Conservation (phyloP, 257 asterid genomes). For the Anisodus acutangulus region DNA sequence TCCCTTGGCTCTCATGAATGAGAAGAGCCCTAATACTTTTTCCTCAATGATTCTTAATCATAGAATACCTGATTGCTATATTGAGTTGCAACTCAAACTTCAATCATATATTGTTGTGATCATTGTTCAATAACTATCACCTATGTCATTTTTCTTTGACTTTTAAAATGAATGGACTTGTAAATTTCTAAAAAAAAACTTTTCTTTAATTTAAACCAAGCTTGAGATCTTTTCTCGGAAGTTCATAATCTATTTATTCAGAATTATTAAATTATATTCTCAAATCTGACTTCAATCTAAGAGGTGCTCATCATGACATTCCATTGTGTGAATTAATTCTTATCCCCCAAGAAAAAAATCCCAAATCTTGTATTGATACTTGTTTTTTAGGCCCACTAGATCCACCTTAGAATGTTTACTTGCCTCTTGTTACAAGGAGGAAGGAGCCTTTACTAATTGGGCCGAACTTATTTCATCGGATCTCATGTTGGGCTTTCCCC, state of each 20-base stretch:
- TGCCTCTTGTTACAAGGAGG: not conserved
- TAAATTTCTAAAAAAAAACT: not conserved
- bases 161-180: not conserved
- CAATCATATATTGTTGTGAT: constrained; percentile 18
- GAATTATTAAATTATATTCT: not conserved
- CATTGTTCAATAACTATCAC: constrained; percentile 13
- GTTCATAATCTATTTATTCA: not conserved
- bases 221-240: not conserved
- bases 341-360: not conserved
- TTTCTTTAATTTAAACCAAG: not conserved
- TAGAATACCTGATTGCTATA: not conserved
- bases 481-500: not conserved
- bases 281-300: not conserved
- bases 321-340: not conserved
- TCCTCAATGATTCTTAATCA: constrained; percentile 22
- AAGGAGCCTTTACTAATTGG: not conserved
- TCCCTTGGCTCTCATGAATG: not conserved
- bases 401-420: too few relatives aligned
- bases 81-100: not conserved
- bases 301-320: not conserved
- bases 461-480: not conserved
- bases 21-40: not conserved
- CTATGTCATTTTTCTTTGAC: not conserved
- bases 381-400: too few relatives aligned
- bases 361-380: too few relatives aligned